These are phyloP conservation scores for Boletellus sp. DNA, from an alignment of 1,284 basidiomycete species.

Conservation along the genomic window DNA sequence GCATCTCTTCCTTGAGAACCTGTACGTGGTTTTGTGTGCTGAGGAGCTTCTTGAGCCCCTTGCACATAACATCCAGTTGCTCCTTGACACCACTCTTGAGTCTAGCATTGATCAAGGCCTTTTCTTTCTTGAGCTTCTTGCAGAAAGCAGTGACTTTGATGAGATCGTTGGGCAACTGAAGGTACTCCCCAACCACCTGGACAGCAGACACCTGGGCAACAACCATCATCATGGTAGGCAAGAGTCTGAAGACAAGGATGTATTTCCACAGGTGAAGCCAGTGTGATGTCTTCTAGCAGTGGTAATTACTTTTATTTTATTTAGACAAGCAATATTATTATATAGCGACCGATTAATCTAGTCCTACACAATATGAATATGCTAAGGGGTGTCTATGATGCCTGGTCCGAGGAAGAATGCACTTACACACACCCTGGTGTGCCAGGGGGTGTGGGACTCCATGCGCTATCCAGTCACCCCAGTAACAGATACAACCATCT, in stretches of 20 bases:
- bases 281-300: too few relatives aligned
- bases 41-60: slow-evolving; percentile 84
- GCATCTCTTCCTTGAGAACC: slow-evolving; percentile 90
- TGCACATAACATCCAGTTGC: slow-evolving; percentile 88
- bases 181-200: slow-evolving; percentile 80
- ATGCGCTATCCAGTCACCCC: too few relatives aligned
- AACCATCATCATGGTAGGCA: slow-evolving; percentile 36
- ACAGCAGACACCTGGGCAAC: slow-evolving; percentile 67
- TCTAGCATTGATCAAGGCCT: slow-evolving; percentile 90
- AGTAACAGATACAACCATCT: too few relatives aligned
- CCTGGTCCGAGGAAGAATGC: too few relatives aligned
- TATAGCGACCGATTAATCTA: too few relatives aligned
- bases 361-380: too few relatives aligned
- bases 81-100: slow-evolving; percentile 92
- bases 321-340: too few relatives aligned
- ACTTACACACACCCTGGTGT: too few relatives aligned
- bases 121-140: slow-evolving; percentile 96
- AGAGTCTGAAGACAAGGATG: background rate
- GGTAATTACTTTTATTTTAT: too few relatives aligned
- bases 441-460: too few relatives aligned
- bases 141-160: slow-evolving; percentile 85
- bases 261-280: too few relatives aligned
- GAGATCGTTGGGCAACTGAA: slow-evolving; percentile 93
- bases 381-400: too few relatives aligned
- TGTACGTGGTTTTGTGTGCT: slow-evolving; percentile 82